Percentiles rank a stretch among this genome's conserved stretches.
Conservation (phyloP, 2,329 filamentous ascomycete genomes). For the Paracamarosporium sp. region DNA sequence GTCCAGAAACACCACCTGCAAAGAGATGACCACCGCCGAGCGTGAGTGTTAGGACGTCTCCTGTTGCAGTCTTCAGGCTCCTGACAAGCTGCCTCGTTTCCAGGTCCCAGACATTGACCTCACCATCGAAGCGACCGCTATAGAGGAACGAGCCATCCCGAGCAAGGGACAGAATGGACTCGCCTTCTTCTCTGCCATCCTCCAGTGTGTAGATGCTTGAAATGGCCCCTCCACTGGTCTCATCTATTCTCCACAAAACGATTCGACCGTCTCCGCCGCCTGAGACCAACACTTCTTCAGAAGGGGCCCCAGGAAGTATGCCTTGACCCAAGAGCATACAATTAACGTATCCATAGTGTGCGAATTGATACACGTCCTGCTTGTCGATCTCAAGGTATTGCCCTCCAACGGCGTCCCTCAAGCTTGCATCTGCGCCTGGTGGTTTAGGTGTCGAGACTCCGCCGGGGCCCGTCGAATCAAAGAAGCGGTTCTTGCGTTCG, state of each 20-base stretch:
- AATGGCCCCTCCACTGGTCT: conserved; percentile 66
- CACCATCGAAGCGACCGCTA: conserved; percentile 83
- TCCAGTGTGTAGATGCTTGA: conserved; percentile 72
- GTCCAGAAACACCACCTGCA: conserved; percentile 88
- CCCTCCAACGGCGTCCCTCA: conserved; percentile 61
- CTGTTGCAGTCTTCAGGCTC: conserved; percentile 80
- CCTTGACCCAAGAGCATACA: conserved; percentile 89
- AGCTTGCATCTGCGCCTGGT: conserved; percentile 60
- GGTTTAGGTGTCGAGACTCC: conserved; percentile 79
- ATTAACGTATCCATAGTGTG: conserved; percentile 94
- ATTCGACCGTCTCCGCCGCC: conserved; percentile 94
- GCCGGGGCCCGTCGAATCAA: conserved; percentile 87
- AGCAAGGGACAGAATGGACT: conserved; percentile 76
- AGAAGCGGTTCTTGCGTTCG: conserved; percentile 83
- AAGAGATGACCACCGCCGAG: conserved; percentile 86
- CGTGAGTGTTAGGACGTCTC: conserved; percentile 85
- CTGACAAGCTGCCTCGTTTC: conserved; percentile 91
- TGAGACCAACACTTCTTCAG: conserved; percentile 82
- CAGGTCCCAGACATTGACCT: conserved; percentile 95
- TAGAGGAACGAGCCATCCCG: conserved; percentile 93
- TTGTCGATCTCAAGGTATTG: conserved; percentile 81
- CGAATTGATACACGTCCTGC: conserved; percentile 83
- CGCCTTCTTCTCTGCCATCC: conserved; percentile 64
- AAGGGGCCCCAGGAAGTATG: conserved; percentile 71
- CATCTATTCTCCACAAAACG: conserved; percentile 85